Conservation (phyloP, 2,329 filamentous ascomycete genomes). For the Fusarium lyarnte region DNA sequence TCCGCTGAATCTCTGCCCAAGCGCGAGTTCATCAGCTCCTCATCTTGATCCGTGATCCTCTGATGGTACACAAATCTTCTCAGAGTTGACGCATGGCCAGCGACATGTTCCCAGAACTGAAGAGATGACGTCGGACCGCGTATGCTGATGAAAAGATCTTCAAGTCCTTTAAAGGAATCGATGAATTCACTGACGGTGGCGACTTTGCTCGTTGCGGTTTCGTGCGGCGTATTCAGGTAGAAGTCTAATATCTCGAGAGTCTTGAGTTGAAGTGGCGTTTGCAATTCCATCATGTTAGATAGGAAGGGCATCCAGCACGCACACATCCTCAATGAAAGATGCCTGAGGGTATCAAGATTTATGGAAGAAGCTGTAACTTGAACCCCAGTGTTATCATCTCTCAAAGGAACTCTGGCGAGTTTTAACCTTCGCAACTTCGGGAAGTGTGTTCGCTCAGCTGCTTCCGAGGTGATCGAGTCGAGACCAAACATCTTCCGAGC, state of each 20-base stretch:
- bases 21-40: not conserved
- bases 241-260: not conserved
- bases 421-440: not conserved
- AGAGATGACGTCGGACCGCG: not conserved
- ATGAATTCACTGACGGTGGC: rapidly evolving
- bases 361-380: rapidly evolving
- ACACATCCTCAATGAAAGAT: not conserved
- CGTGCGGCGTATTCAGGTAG: not conserved
- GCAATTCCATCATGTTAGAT: rapidly evolving
- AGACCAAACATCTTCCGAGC: not conserved
- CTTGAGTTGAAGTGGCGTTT: not conserved
- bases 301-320: not conserved
- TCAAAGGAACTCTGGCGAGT: not conserved
- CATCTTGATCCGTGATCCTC: not conserved
- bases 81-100: not conserved
- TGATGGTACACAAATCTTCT: not conserved
- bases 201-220: not conserved
- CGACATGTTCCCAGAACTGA: not conserved
- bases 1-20: not conserved
- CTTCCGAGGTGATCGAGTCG: rapidly evolving
- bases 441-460: rapidly evolving
- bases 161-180: not conserved
- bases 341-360: rapidly evolving
- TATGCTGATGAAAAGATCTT: not conserved
- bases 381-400: not conserved